phyloP scores from a whole-genome alignment of 805 yeast genomes.

The Metschnikowia arizonensis region DNA sequence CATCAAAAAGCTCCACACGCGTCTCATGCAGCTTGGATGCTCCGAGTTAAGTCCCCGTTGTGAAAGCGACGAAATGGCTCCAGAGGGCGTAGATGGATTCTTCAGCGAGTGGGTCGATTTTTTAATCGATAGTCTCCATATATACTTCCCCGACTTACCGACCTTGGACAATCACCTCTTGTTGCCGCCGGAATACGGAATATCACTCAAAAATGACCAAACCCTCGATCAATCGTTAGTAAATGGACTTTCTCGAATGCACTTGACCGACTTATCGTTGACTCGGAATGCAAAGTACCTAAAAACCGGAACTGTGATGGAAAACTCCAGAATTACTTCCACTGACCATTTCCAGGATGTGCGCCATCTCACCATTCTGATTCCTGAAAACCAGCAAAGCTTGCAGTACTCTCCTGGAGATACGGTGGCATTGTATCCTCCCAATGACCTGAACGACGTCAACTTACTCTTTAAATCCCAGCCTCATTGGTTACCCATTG shows the following conservation, averaged over 20 bases:
- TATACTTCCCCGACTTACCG: conserved; percentile 21
- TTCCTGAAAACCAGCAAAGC: conserved; percentile 30
- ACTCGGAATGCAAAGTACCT: conserved; percentile 12
- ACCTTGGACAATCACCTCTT: conserved; percentile 23
- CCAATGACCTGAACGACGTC: conserved; percentile 62
- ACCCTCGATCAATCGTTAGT: background rate
- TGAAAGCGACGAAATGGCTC: conserved; percentile 83
- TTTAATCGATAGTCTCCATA: conserved; percentile 32
- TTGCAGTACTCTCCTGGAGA: conserved; percentile 70
- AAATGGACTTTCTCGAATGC: background rate
- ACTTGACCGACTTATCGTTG: conserved; percentile 3
- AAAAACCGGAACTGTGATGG: conserved; percentile 43
- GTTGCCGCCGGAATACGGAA: conserved; percentile 26
- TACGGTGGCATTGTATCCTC: conserved; percentile 70
- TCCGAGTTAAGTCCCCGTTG: conserved; percentile 64
- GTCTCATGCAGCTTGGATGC: conserved; percentile 82
- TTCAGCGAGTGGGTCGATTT: conserved; percentile 69
- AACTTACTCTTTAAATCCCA: conserved; percentile 62
- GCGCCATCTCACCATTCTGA: conserved; percentile 44
- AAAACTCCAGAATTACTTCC: conserved; percentile 62
- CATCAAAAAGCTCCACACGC: conserved; percentile 72
- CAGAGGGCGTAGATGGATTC: conserved; percentile 75
- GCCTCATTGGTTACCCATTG: conserved; percentile 62
- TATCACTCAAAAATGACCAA: conserved; percentile 11
- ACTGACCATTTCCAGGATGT: conserved; percentile 87